Conservation (phyloP, 257 asterid genomes). For the Rauvolfia tetraphylla region DNA sequence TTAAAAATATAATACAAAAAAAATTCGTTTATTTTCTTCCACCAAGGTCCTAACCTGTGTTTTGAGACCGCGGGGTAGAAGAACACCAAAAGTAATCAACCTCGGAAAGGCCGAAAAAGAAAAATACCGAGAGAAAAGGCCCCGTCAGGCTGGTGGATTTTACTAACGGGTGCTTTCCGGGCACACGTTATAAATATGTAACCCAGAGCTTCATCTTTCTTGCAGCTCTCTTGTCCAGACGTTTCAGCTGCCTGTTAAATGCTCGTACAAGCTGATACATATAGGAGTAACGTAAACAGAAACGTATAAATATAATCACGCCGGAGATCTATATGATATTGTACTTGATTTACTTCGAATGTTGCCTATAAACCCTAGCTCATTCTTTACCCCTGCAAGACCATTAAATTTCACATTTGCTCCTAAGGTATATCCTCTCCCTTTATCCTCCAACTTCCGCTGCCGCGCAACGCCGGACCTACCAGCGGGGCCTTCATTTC, state of each 20-base stretch:
- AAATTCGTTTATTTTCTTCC: too few species aligned
- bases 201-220: not conserved
- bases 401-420: constrained; percentile 28
- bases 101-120: too few species aligned
- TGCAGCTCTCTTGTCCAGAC: not conserved
- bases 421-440: constrained; percentile 20
- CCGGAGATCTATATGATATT: not conserved
- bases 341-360: constrained; percentile 31
- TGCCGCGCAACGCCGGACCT: constrained; percentile 47
- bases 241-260: constrained; percentile 35
- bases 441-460: constrained; percentile 25
- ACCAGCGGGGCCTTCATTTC: constrained; percentile 26
- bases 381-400: constrained; percentile 27
- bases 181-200: not conserved
- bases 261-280: constrained; percentile 25
- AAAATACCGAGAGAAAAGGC: not conserved
- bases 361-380: constrained; percentile 61
- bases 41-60: too few species aligned
- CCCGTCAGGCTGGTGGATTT: too few species aligned
- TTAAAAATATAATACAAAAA: too few species aligned
- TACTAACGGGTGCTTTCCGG: not conserved
- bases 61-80: too few species aligned
- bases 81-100: too few species aligned
- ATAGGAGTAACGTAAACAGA: too few species aligned
- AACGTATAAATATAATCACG: not conserved